Conservation (phyloP, 2,329 filamentous ascomycete genomes). For the Chaetomiaceae sp. region DNA sequence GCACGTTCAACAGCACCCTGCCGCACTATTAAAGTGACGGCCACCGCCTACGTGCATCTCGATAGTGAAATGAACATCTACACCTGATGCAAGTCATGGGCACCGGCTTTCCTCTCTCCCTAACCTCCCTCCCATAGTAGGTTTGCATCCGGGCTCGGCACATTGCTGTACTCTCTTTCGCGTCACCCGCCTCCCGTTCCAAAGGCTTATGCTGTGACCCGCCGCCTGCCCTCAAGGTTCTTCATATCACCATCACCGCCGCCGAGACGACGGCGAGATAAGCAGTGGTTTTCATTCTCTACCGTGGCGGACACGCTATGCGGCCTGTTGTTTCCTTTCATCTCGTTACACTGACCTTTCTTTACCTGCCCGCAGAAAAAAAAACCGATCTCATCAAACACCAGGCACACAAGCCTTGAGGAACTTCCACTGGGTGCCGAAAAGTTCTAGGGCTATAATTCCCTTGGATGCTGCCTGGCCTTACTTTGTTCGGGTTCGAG, state of each 20-base stretch:
- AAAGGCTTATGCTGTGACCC: neutral
- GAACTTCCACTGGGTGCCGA: neutral
- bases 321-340: neutral
- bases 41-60: too few species aligned
- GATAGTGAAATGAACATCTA: too few species aligned
- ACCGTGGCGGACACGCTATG: neutral
- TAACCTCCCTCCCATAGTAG: neutral
- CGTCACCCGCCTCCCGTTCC: neutral
- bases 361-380: neutral
- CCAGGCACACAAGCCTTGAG: neutral
- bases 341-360: neutral
- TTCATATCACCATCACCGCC: neutral
- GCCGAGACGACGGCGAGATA: neutral
- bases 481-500: too few species aligned
- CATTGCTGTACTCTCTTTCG: constrained; percentile 1
- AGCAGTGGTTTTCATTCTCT: neutral
- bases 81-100: too few species aligned
- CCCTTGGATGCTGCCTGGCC: too few species aligned
- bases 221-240: neutral
- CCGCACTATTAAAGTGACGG: too few species aligned
- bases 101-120: neutral
- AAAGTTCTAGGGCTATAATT: too few species aligned
- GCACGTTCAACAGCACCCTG: too few species aligned
- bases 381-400: neutral
- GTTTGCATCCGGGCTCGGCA: neutral